phyloP scores from a whole-genome alignment of 2,329 filamentous ascomycete species.

The Akanthomyces dipterigenus region DNA sequence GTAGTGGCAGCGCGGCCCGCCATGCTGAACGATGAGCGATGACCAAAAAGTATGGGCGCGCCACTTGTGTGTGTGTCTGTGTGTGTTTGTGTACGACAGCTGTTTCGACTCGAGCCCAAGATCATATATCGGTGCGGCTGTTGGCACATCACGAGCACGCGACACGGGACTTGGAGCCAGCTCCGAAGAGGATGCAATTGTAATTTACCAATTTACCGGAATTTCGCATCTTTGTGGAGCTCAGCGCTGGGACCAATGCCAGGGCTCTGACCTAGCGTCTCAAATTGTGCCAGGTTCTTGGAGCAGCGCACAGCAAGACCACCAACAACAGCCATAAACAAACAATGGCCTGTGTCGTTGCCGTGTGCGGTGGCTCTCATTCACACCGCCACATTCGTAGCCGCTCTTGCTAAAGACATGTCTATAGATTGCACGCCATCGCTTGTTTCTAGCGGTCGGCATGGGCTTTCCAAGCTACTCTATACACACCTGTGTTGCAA shows the following conservation, averaged over 20 bases:
- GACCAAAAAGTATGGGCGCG: neutral
- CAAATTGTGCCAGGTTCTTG: slow-evolving; percentile 2
- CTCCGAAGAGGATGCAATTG: neutral
- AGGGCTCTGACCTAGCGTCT: slow-evolving; percentile 11
- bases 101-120: neutral
- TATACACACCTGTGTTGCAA: neutral
- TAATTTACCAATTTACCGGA: neutral
- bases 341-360: slow-evolving; percentile 2
- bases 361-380: neutral
- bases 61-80: neutral
- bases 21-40: neutral
- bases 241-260: slow-evolving; percentile 1
- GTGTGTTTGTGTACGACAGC: neutral
- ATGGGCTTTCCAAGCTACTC: neutral
- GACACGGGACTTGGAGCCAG: neutral
- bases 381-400: slow-evolving; percentile 7
- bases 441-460: neutral
- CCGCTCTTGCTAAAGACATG: neutral
- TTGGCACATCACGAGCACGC: neutral
- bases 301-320: neutral
- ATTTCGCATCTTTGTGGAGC: slow-evolving; percentile 8
- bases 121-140: neutral
- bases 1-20: slow-evolving; percentile 7
- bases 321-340: slow-evolving; percentile 3
- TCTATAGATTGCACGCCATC: neutral